Percentiles rank a stretch among this genome's conserved stretches.
phyloP scores from a whole-genome alignment of 2,329 filamentous ascomycete genomes.

The Xylariaceae sp. region DNA sequence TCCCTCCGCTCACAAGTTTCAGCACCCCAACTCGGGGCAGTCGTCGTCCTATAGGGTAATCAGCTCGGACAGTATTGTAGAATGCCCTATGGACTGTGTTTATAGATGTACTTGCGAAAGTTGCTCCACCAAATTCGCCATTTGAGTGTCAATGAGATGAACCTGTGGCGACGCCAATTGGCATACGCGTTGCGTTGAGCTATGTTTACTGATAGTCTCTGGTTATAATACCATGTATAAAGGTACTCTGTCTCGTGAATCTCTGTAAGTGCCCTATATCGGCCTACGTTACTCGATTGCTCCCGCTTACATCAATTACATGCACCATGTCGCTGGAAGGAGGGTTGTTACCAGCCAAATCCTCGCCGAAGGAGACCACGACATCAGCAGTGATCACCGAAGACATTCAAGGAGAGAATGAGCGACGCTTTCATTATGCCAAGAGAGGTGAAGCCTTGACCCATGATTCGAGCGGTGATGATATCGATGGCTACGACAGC shows the following conservation, averaged over 20 bases:
- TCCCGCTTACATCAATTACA: no score
- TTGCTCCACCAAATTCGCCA: background rate
- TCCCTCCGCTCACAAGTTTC: background rate
- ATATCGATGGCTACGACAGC: slow-evolving; percentile 27
- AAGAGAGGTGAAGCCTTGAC: slow-evolving; percentile 17
- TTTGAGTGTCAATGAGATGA: no score
- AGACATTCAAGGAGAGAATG: background rate
- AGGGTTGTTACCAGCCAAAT: slow-evolving; percentile 44
- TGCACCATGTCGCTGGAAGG: slow-evolving; percentile 34
- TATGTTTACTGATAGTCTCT: no score
- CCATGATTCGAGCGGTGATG: slow-evolving; percentile 10
- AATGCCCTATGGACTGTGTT: background rate
- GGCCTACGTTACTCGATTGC: no score
- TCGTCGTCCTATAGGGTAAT: no score
- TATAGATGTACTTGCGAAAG: background rate
- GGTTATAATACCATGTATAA: no score
- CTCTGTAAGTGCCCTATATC: no score
- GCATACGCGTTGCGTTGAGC: no score
- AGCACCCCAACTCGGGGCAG: background rate
- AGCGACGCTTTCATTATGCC: slow-evolving; percentile 11
- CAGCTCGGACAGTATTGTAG: background rate
- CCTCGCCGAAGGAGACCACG: slow-evolving; percentile 46
- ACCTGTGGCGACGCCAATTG: no score
- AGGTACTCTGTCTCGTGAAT: no score
- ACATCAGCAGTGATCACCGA: slow-evolving; percentile 46